These are phyloP conservation scores for Sambucus nigra DNA, from an alignment of 129 eudicot species.

Conservation along the genomic window DNA sequence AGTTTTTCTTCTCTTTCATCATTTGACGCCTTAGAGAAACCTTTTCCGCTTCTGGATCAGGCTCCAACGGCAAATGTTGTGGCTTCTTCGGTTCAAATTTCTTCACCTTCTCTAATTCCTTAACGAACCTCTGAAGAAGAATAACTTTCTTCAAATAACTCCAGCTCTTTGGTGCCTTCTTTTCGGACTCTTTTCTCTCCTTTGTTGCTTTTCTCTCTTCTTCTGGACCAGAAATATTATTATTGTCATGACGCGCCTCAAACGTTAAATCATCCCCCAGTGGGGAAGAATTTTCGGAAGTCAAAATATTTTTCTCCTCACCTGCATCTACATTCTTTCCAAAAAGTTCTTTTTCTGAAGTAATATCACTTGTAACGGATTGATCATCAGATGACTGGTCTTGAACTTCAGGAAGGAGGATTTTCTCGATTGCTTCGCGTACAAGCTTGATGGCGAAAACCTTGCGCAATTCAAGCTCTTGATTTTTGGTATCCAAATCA, in stretches of 20 bases:
- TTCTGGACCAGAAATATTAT: neutral
- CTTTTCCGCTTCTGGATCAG: conserved; percentile 48
- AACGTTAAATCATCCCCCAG: conserved; percentile 1
- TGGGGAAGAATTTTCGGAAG: neutral
- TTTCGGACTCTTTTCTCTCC: conserved; percentile 19
- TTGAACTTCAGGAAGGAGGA: conserved; percentile 71
- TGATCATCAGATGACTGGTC: conserved; percentile 52
- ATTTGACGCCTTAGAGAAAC: conserved; percentile 49
- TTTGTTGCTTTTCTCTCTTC: conserved; percentile 12
- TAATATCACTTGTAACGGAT: conserved; percentile 38
- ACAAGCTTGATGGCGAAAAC: conserved; percentile 71
- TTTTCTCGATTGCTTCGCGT: conserved; percentile 76
- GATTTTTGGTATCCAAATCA: conserved; percentile 16
- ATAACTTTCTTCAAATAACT: conserved; percentile 65
- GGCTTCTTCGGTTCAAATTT: conserved; percentile 47
- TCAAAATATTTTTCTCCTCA: conserved; percentile 8
- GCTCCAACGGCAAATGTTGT: conserved; percentile 29
- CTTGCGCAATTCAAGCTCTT: conserved; percentile 55
- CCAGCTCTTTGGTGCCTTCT: conserved; percentile 50
- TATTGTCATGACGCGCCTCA: neutral
- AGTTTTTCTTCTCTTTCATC: conserved; percentile 43
- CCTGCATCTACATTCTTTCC: conserved; percentile 21
- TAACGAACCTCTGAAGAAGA: conserved; percentile 50
- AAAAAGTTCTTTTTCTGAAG: conserved; percentile 23
- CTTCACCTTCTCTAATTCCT: conserved; percentile 67